A percentile compares a stretch with the other conserved stretches of the same genome.
Conservation (phyloP, 2,329 filamentous ascomycete species). For the Arthroderma sp. region DNA sequence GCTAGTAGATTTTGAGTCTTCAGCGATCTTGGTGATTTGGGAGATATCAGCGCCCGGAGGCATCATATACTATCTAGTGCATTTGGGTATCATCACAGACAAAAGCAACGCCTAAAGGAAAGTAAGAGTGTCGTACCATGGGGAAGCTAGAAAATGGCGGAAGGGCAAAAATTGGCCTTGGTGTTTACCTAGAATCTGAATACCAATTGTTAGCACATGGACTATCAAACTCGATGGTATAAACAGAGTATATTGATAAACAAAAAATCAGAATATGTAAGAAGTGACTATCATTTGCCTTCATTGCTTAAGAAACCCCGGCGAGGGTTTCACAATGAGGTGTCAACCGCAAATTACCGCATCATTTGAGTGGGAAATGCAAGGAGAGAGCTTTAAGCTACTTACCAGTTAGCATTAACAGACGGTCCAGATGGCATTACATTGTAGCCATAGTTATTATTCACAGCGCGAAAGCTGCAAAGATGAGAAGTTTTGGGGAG, state of each 20-base stretch:
- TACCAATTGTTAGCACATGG: slow-evolving; percentile 3
- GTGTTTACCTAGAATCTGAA: slow-evolving; percentile 3
- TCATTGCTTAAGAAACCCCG: slow-evolving; percentile 69
- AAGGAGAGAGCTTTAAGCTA: slow-evolving; percentile 6
- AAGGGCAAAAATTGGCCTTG: slow-evolving; percentile 15
- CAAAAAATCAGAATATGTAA: slow-evolving; percentile 91
- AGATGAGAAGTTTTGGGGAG: slow-evolving; percentile 4
- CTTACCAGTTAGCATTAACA: slow-evolving; percentile 12
- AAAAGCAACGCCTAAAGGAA: background rate
- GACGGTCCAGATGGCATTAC: background rate
- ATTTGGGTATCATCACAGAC: slow-evolving; percentile 52
- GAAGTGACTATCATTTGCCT: slow-evolving; percentile 78
- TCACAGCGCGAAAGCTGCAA: slow-evolving; percentile 11
- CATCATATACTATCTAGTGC: slow-evolving; percentile 59
- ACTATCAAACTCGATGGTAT: background rate
- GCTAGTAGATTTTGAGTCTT: slow-evolving; percentile 28
- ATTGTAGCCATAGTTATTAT: background rate
- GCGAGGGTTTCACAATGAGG: slow-evolving; percentile 73
- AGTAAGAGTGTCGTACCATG: slow-evolving; percentile 2
- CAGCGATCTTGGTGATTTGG: slow-evolving; percentile 57
- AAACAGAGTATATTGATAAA: slow-evolving; percentile 1
- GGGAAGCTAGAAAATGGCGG: background rate
- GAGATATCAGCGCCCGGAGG: slow-evolving; percentile 44
- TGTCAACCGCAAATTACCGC: slow-evolving; percentile 99
- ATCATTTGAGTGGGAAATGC: slow-evolving; percentile 46